Base-by-base conservation (phyloP, 495 filamentous ascomycete genomes). In the Pseudevernia furfuracea region DNA sequence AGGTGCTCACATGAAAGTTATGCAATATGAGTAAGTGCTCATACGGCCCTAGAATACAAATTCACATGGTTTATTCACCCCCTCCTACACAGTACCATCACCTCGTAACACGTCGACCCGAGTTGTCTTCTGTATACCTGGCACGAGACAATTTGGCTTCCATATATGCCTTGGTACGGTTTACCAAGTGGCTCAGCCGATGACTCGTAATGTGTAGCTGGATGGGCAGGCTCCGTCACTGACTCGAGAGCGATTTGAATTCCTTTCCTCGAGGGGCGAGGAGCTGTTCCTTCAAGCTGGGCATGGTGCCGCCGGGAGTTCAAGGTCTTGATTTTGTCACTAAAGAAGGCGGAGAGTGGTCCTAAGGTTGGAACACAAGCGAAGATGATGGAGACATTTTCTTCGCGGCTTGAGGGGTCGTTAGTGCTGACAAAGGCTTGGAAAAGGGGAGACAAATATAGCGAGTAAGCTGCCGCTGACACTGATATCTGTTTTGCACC, bases 381-480 rank as follows among this genome's bases (percentile, higher is more conserved):
- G 17, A 59, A 38, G 36, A 44, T 44, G 11, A 59, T 59, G n/a
- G 58, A 59, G 38, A 44, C 38, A 9, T 59, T 59, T 41, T 59
- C 58, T 28, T 59, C 58, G 23, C 44, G 0, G 23, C 58, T 59
- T 43, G 36, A 28, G 37, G 38, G 2, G 17, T 38, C 0, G 21
- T 59, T 10, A 59, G 58, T 23, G 25, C 38, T 17, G 21, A 28
- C 19, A 19, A 12, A 28, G 14, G 10, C 7, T 14, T 0, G 23
- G 14, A 21, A 39, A 38, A 38, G 23, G 19, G 37, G 21, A 5
- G 17, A 59, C 58, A 0, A 17, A 59, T 38, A 59, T 19, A 28
- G 38, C 58, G 1, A 59, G 41, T 4, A 59, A 3, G 21, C 4
- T 59, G 19, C 32, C 44, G 25, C 30, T 17, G 10, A 59, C 38